Conservation (phyloP, 768 basidiomycete genomes). For the Tephrocybe sp. region DNA sequence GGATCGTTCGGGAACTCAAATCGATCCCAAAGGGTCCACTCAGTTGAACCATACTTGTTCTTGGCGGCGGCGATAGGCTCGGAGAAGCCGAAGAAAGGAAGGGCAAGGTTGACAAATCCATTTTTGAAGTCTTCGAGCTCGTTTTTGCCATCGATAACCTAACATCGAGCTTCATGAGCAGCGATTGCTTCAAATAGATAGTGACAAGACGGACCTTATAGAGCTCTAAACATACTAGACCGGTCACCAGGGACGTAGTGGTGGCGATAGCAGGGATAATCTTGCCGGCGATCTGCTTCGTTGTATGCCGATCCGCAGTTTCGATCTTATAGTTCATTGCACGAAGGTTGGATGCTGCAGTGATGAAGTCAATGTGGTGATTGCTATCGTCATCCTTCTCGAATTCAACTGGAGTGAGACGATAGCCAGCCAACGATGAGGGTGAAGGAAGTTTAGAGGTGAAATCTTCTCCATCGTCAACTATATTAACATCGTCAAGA, state of each 20-base stretch:
- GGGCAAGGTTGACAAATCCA: slow-evolving; percentile 94
- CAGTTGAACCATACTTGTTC: slow-evolving; percentile 81
- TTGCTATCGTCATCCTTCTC: slow-evolving; percentile 99
- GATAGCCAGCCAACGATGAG: slow-evolving; percentile 93
- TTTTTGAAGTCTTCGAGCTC: slow-evolving; percentile 97
- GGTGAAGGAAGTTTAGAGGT: slow-evolving; percentile 79
- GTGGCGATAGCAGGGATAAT: slow-evolving; percentile 99
- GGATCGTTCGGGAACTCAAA: slow-evolving; percentile 92
- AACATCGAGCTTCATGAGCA: slow-evolving; percentile 3
- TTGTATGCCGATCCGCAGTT: slow-evolving; percentile 84
- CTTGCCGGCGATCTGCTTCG: slow-evolving; percentile 98
- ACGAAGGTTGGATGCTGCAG: slow-evolving; percentile 94
- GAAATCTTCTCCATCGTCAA: slow-evolving; percentile 56
- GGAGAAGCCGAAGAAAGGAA: slow-evolving; percentile 99
- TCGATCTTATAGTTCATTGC: slow-evolving; percentile 93
- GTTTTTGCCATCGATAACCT: slow-evolving; percentile 96
- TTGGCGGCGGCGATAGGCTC: slow-evolving; percentile 92
- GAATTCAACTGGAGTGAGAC: slow-evolving; percentile 92
- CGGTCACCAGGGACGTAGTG: slow-evolving; percentile 94
- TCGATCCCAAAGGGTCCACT: slow-evolving; percentile 99
- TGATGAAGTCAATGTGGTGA: slow-evolving; percentile 98
- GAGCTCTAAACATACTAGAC: slow-evolving; percentile 92
- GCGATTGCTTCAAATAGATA: neutral
- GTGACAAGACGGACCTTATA: slow-evolving; percentile 70
- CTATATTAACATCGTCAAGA: slow-evolving; percentile 27